These are phyloP conservation scores for Leucoagaricus sp. DNA, from an alignment of 1,284 basidiomycete species.

Conservation along the genomic window DNA sequence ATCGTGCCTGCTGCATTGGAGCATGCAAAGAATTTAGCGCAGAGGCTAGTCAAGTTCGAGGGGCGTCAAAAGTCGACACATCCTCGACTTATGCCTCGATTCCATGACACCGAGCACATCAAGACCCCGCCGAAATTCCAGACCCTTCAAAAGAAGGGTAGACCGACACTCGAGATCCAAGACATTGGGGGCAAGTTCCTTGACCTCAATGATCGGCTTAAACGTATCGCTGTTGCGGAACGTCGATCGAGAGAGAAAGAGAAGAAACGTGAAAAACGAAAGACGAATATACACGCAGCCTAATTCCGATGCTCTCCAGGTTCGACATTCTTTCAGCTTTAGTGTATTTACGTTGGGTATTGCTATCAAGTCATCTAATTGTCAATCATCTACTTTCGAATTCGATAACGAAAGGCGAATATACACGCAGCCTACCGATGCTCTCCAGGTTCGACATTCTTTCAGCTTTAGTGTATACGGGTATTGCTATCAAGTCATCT, in stretches of 20 bases:
- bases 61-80: constrained; percentile 39
- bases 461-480: no score
- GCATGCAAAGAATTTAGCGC: constrained; percentile 38
- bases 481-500: no score
- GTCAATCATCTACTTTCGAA: neutral
- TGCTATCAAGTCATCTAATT: no score
- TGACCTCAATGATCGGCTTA: constrained; percentile 51
- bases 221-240: constrained; percentile 48
- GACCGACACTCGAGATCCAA: constrained; percentile 59
- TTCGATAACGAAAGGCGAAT: no score
- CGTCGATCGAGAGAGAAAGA: constrained; percentile 27
- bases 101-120: constrained; percentile 35
- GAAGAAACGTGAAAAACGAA: constrained; percentile 6
- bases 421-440: no score
- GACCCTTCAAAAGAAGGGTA: constrained; percentile 37
- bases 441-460: no score
- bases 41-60: constrained; percentile 30
- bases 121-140: constrained; percentile 39
- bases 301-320: neutral
- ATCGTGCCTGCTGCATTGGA: constrained; percentile 55
- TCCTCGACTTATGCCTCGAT: constrained; percentile 37
- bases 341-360: constrained; percentile 5
- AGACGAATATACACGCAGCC: neutral
- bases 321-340: neutral
- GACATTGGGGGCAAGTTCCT: constrained; percentile 72